Evolutionary conservation across 371 early-diverging fungal genomes (phyloP).

Genomic region (Apophysomyces variabilis): DNA sequence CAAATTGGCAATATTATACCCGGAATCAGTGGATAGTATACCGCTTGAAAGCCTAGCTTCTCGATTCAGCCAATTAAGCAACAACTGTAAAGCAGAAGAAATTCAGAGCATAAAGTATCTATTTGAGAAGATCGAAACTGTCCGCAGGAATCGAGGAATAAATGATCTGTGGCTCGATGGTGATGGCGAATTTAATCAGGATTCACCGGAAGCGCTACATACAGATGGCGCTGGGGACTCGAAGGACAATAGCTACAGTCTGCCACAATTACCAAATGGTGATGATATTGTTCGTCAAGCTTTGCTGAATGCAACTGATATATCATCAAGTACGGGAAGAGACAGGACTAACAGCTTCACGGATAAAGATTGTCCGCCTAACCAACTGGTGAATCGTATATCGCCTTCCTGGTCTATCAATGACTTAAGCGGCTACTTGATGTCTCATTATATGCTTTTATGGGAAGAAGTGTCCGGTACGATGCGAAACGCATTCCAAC

Average conservation of each 20-base stretch:
- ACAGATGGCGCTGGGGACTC: not conserved
- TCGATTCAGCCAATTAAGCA: slow-evolving; percentile 1
- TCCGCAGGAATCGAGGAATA: not conserved
- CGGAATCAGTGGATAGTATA: slow-evolving; percentile 9
- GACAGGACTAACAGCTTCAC: slow-evolving; percentile 12
- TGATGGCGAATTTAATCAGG: not conserved
- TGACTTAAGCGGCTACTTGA: slow-evolving; percentile 24
- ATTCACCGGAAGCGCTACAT: slow-evolving; percentile 13
- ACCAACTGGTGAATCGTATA: slow-evolving; percentile 10
- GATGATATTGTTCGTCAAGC: not conserved
- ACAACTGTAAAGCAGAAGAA: slow-evolving; percentile 1
- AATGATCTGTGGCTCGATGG: not conserved
- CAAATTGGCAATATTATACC: not conserved
- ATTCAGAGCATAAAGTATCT: slow-evolving; percentile 6
- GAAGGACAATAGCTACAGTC: not conserved
- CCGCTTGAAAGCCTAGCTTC: slow-evolving; percentile 1
- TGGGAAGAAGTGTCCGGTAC: slow-evolving; percentile 36
- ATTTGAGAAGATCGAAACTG: not conserved
- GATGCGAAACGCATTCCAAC: slow-evolving; percentile 18
- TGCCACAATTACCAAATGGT: slow-evolving; percentile 1
- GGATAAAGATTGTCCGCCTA: not conserved
- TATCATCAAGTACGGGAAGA: not conserved
- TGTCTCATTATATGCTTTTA: slow-evolving; percentile 33
- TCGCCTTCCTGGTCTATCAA: slow-evolving; percentile 22
- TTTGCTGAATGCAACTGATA: not conserved